Evolutionary conservation across 306 rosid species (phyloP).

Genomic region (Echinosophora koreensis): DNA sequence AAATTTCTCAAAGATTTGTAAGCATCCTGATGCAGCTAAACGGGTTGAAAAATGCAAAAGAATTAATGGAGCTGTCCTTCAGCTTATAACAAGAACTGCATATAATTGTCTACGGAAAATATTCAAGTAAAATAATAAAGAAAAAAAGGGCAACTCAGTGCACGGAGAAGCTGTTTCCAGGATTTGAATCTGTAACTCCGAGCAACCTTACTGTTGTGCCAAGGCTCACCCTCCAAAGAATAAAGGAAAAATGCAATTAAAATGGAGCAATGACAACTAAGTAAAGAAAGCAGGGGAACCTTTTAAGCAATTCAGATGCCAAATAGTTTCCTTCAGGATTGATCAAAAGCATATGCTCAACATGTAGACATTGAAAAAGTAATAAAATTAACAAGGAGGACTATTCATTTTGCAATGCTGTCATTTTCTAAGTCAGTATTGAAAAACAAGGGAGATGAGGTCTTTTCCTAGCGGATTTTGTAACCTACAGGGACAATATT

Average conservation of each 20-base stretch:
- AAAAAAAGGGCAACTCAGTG: neutral
- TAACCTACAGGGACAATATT: neutral
- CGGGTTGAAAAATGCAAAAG: neutral
- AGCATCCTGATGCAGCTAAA: neutral
- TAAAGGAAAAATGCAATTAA: neutral
- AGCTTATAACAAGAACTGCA: constrained; percentile 5
- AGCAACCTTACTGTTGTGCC: too few relatives aligned
- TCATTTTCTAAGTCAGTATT: neutral
- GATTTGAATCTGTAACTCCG: too few relatives aligned
- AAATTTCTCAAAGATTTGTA: neutral
- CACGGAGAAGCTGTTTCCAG: neutral
- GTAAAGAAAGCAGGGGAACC: constrained; percentile 19
- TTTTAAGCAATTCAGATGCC: neutral
- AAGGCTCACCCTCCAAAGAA: neutral
- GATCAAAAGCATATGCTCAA: neutral
- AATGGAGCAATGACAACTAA: constrained; percentile 2
- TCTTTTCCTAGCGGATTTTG: neutral
- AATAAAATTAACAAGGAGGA: constrained; percentile 7
- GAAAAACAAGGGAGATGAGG: neutral
- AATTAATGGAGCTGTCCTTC: constrained; percentile 9
- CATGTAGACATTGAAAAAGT: neutral
- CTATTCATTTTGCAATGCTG: neutral
- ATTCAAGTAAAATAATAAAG: constrained; percentile 14
- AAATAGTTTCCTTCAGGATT: constrained; percentile 3
- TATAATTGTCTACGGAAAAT: neutral